Percentiles rank a stretch among this genome's conserved stretches.
These are phyloP conservation scores for Recurvomyces mirabilis DNA, from an alignment of 495 filamentous ascomycete genomes.

Conservation along the genomic window DNA sequence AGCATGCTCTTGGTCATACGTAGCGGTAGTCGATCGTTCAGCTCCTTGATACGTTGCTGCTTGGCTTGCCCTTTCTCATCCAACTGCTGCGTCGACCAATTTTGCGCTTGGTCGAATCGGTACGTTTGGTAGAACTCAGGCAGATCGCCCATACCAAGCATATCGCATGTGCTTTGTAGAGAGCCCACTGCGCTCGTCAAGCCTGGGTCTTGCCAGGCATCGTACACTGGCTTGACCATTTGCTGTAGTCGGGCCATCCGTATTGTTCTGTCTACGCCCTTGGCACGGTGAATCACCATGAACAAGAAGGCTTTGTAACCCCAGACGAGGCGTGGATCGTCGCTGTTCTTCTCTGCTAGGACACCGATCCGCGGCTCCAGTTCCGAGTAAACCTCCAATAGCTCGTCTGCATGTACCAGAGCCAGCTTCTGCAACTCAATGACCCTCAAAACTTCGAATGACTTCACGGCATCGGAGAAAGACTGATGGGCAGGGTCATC, in stretches of 20 bases:
- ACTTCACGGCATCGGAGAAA: slow-evolving; percentile 86
- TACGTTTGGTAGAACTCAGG: slow-evolving; percentile 65
- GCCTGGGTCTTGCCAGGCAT: slow-evolving; percentile 64
- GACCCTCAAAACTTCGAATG: slow-evolving; percentile 69
- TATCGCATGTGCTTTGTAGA: slow-evolving; percentile 65
- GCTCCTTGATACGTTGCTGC: slow-evolving; percentile 61
- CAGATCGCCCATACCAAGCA: slow-evolving; percentile 68
- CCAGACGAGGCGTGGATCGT: slow-evolving; percentile 61
- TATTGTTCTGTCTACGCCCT: slow-evolving; percentile 53
- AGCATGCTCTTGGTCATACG: slow-evolving; percentile 82
- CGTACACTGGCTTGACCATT: slow-evolving; percentile 68
- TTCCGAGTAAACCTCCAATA: slow-evolving; percentile 78
- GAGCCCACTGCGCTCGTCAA: slow-evolving; percentile 59
- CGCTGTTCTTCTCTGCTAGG: slow-evolving; percentile 57
- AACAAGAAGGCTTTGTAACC: slow-evolving; percentile 67
- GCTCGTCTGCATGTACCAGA: slow-evolving; percentile 77
- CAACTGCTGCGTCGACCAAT: slow-evolving; percentile 70
- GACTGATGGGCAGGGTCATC: slow-evolving; percentile 54
- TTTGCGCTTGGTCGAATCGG: slow-evolving; percentile 60
- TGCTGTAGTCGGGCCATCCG: slow-evolving; percentile 53
- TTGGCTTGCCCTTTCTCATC: slow-evolving; percentile 68
- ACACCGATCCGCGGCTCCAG: slow-evolving; percentile 73
- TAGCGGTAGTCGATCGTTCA: slow-evolving; percentile 58
- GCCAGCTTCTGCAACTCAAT: slow-evolving; percentile 82
- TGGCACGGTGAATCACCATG: slow-evolving; percentile 83